Conservation (phyloP, 75 land plant genomes). For the Chamaecyparis obtusa region DNA sequence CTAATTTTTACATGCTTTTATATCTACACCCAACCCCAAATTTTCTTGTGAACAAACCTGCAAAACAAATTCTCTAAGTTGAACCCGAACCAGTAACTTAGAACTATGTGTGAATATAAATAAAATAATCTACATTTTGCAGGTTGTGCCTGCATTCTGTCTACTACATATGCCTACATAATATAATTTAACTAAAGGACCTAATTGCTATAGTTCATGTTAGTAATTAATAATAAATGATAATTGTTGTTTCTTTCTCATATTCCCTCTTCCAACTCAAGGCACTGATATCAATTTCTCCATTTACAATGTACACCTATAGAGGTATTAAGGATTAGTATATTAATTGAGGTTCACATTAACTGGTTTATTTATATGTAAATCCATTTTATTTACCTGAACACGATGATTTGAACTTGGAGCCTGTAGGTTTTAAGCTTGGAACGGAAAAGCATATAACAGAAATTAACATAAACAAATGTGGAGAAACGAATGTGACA, state of each 20-base stretch:
- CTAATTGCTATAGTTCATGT: not conserved
- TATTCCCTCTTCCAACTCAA: not conserved
- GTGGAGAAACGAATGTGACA: constrained; percentile 39
- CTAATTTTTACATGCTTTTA: too few species aligned
- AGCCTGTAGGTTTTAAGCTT: constrained; percentile 81
- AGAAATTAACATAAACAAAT: constrained; percentile 64
- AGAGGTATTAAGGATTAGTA: not conserved
- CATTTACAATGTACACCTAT: not conserved
- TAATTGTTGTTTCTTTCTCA: not conserved
- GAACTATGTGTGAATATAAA: not conserved
- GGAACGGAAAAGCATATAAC: constrained; percentile 84
- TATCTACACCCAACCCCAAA: too few species aligned
- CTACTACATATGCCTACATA: not conserved
- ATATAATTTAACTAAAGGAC: not conserved
- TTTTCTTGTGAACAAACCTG: too few species aligned
- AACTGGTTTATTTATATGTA: not conserved
- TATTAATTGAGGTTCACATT: not conserved
- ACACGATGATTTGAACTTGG: not conserved
- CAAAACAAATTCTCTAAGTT: too few species aligned
- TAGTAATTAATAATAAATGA: not conserved
- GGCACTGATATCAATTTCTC: not conserved
- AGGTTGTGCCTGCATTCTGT: not conserved
- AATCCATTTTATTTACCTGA: not conserved
- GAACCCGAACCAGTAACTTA: too few species aligned
- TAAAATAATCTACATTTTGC: not conserved